These are phyloP conservation scores for Rhodosporidiobolus odoratus DNA, from an alignment of 768 basidiomycete genomes.

Conservation along the genomic window DNA sequence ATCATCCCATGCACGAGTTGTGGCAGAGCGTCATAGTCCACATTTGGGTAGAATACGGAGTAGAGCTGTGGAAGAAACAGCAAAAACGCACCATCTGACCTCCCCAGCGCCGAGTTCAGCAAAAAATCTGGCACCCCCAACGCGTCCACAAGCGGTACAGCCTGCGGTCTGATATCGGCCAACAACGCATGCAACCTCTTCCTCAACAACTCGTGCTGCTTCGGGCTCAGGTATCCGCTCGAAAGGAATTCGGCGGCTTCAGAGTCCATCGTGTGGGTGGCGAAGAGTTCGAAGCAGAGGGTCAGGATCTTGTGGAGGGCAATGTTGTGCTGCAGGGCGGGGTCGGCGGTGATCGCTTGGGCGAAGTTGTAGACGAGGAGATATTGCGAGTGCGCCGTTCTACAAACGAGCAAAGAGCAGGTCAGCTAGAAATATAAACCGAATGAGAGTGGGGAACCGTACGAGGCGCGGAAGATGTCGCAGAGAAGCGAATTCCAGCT, in stretches of 20 bases:
- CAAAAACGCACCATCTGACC: slow-evolving; percentile 20
- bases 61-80: background rate
- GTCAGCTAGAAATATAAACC: background rate
- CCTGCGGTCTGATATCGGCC: slow-evolving; percentile 39
- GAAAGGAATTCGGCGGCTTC: slow-evolving; percentile 38
- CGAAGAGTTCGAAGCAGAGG: slow-evolving; percentile 39
- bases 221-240: slow-evolving; percentile 30
- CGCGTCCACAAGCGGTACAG: slow-evolving; percentile 41
- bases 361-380: slow-evolving; percentile 43
- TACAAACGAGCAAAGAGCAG: background rate
- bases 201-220: slow-evolving; percentile 25
- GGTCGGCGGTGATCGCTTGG: slow-evolving; percentile 39
- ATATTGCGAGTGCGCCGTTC: slow-evolving; percentile 43
- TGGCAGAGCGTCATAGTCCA: no score
- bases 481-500: slow-evolving; percentile 36
- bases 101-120: slow-evolving; percentile 32
- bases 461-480: slow-evolving; percentile 40
- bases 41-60: background rate
- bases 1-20: no score
- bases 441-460: slow-evolving; percentile 5
- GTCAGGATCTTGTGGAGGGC: slow-evolving; percentile 37
- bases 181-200: slow-evolving; percentile 33
- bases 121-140: slow-evolving; percentile 38
- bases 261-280: slow-evolving; percentile 35
- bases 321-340: slow-evolving; percentile 33